Evolutionary conservation across 208 protist genomes (phyloP).

Genomic region (Crithidia mellificae): DNA sequence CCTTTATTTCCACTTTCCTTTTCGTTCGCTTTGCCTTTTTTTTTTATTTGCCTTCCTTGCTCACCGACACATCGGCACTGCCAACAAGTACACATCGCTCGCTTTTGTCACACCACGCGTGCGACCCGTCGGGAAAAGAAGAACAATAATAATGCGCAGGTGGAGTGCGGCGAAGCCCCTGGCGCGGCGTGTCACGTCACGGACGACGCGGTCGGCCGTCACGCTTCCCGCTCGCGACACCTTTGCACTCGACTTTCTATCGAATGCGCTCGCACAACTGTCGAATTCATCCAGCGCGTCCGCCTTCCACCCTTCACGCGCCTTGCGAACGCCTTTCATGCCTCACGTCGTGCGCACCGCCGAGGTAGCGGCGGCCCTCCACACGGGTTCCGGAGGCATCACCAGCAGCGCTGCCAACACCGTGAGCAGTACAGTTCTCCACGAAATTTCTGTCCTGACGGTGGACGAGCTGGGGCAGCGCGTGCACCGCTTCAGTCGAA

Average conservation of each 20-base stretch:
- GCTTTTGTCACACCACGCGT: too few relatives aligned
- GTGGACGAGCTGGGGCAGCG: conserved; percentile 53
- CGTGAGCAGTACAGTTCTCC: conserved; percentile 8
- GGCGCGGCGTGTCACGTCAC: not conserved
- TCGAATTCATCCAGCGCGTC: not conserved
- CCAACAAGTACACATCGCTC: not conserved
- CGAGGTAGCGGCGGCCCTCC: not conserved
- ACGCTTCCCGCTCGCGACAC: not conserved
- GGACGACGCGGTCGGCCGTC: not conserved
- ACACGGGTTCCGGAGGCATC: too few relatives aligned
- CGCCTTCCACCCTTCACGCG: conserved; percentile 14
- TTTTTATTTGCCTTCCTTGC: too few relatives aligned
- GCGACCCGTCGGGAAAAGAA: too few relatives aligned
- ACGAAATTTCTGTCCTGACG: conserved; percentile 45
- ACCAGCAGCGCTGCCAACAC: not conserved
- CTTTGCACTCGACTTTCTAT: not conserved
- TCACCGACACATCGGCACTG: too few relatives aligned
- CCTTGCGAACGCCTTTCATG: conserved; percentile 12
- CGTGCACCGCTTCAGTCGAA: conserved; percentile 68
- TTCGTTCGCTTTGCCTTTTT: too few relatives aligned
- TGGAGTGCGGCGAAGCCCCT: not conserved
- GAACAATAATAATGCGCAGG: not conserved
- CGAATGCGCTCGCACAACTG: not conserved
- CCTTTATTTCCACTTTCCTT: not conserved
- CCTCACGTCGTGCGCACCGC: not conserved